Percentiles rank a stretch among this genome's conserved stretches.
Conservation (phyloP, 768 basidiomycete species). For the Phylloporus sp. region DNA sequence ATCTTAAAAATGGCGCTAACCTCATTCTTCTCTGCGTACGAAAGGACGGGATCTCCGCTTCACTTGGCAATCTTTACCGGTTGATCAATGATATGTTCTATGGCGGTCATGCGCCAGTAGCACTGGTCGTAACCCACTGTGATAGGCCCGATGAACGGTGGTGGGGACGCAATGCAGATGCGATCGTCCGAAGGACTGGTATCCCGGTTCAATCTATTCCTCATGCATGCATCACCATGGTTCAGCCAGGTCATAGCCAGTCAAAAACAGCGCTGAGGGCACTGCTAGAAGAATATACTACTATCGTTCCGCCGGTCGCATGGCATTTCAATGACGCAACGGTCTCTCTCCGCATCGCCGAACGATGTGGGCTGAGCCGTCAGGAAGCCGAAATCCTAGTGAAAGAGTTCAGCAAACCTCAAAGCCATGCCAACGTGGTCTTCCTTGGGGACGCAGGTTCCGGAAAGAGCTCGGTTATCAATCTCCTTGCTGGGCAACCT, state of each 20-base stretch:
- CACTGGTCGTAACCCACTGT: slow-evolving; percentile 31
- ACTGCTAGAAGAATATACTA: background rate
- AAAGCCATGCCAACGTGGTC: slow-evolving; percentile 23
- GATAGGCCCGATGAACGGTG: slow-evolving; percentile 27
- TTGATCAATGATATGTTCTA: slow-evolving; percentile 34
- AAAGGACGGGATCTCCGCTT: slow-evolving; percentile 25
- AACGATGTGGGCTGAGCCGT: background rate
- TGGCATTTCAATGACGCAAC: background rate
- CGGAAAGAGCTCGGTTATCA: no score
- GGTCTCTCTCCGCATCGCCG: background rate
- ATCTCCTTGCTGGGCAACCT: background rate
- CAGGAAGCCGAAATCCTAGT: background rate
- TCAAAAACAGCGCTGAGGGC: background rate
- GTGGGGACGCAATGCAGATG: slow-evolving; percentile 29
- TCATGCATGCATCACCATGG: background rate
- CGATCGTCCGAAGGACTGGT: slow-evolving; percentile 2
- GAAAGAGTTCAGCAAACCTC: background rate
- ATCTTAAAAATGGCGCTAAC: slow-evolving; percentile 27
- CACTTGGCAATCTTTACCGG: slow-evolving; percentile 28
- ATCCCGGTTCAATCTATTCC: background rate
- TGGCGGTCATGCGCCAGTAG: slow-evolving; percentile 27
- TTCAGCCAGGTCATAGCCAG: background rate
- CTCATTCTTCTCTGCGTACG: slow-evolving; percentile 34
- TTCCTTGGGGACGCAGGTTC: slow-evolving; percentile 29
- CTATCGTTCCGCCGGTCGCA: background rate